Base-by-base conservation (phyloP, 2,329 filamentous ascomycete genomes). In the Pezizomycotina sp. region DNA sequence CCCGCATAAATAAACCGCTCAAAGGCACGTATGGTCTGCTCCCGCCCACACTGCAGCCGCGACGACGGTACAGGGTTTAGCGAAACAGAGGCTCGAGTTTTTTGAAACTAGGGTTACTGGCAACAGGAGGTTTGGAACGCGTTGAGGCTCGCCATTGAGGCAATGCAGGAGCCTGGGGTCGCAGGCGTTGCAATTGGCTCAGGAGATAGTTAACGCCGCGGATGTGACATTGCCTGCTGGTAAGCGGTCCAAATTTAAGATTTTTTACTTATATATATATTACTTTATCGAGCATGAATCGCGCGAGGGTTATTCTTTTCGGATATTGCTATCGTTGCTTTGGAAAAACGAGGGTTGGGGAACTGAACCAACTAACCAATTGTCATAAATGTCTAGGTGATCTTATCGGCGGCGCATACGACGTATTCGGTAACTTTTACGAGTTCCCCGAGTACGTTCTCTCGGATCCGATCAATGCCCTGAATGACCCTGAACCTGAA, bases 91-190 rank as follows among this genome's bases (percentile, higher is more conserved):
- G 31, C 61, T 60, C 31, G 82, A 82, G 44, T 93, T 91, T 63
- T 95, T 92, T 57, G 83, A 93, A 43, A 93, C 84, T 1, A 65
- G 82, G 29, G 80, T 91, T 10, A 78, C 77, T 0, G 82, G 82
- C 2, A 66, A 3, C 52, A 66, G 4, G 80, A 92, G 56, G 68
- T 89, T 16, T 95, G 86, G 86, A 71, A 71, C 48, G 75, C 79
- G 0, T 57, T 93, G 9, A 66, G 67, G 28, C 62, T 71, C 1
- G 77, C 74, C 0, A 63, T 82, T 12, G 68, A 77, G 43, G 60
- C 79, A 5, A 55, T 92, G 43, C 76, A 76, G 60, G 64, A 65
- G 7, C 62, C 65, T 1, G 64, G 69, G 12, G 53, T 79, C 6
- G 64, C 61, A 18, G n/a, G n/a, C n/a, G n/a, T n/a, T n/a, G n/a